phyloP scores from a whole-genome alignment of 2,329 filamentous ascomycete genomes.

The Dothideomycetes sp. region DNA sequence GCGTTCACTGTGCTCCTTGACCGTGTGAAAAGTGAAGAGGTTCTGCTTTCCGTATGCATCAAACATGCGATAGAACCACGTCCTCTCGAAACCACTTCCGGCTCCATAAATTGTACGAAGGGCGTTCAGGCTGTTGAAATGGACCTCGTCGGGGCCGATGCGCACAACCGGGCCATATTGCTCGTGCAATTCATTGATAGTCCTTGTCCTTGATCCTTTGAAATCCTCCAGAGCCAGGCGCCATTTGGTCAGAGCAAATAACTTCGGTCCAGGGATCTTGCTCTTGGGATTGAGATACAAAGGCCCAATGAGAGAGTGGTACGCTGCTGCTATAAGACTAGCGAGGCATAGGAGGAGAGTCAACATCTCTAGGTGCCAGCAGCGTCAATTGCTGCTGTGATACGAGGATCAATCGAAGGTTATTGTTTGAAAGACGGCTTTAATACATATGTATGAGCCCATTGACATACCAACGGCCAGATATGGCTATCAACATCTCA shows the following conservation, averaged over 20 bases:
- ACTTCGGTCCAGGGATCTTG: conserved; percentile 31
- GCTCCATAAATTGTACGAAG: conserved; percentile 47
- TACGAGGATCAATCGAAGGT: background rate
- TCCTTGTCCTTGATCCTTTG: conserved; percentile 34
- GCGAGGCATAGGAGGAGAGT: background rate
- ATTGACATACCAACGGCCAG: no score
- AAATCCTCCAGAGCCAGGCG: conserved; percentile 39
- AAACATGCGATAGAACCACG: conserved; percentile 48
- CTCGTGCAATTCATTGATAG: conserved; percentile 36
- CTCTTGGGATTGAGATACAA: conserved; percentile 15
- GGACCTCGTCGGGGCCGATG: conserved; percentile 39
- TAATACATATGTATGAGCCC: no score
- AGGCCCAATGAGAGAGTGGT: conserved; percentile 11
- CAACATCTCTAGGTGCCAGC: background rate
- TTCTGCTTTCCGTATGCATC: conserved; percentile 45
- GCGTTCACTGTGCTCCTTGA: conserved; percentile 37
- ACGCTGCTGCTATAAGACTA: background rate
- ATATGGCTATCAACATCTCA: no score
- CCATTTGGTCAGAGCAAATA: conserved; percentile 37
- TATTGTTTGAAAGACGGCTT: no score
- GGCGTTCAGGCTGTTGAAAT: conserved; percentile 36
- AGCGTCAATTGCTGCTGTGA: background rate
- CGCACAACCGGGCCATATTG: conserved; percentile 41
- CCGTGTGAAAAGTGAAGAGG: conserved; percentile 42
- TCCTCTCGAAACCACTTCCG: conserved; percentile 42